A percentile compares a stretch with the other conserved stretches of the same genome.
Evolutionary conservation across 192 early-diverging fungal genomes (phyloP).

Genomic region (Coemansia sp.): DNA sequence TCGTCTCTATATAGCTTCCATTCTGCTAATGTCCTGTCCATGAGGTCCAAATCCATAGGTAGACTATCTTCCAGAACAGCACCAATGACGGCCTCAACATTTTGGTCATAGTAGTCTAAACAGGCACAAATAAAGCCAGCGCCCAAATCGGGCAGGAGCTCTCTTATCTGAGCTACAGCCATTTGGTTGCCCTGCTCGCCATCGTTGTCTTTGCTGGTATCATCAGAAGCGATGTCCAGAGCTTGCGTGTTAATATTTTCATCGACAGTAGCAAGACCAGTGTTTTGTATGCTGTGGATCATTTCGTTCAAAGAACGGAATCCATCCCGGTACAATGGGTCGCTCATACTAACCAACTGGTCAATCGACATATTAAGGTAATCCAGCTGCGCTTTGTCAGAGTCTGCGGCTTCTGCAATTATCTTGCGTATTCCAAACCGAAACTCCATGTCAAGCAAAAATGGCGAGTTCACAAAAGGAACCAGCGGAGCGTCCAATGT

Average conservation of each 20-base stretch:
- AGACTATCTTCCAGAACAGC: slow-evolving; percentile 77
- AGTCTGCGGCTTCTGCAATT: slow-evolving; percentile 34
- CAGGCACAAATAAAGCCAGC: slow-evolving; percentile 90
- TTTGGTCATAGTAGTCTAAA: slow-evolving; percentile 64
- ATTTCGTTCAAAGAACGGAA: slow-evolving; percentile 5
- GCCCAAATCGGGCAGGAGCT: slow-evolving; percentile 87
- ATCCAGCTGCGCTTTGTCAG: slow-evolving; percentile 62
- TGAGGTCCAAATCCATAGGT: slow-evolving; percentile 61
- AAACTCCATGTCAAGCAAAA: slow-evolving; percentile 83
- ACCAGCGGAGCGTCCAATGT: slow-evolving; percentile 57
- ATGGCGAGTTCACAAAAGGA: slow-evolving; percentile 72
- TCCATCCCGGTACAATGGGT: slow-evolving; percentile 43
- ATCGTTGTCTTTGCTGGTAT: no score
- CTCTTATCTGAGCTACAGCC: slow-evolving; percentile 78
- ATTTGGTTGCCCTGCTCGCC: slow-evolving; percentile 2
- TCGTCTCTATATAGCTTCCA: slow-evolving; percentile 12
- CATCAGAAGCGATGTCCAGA: slow-evolving; percentile 26
- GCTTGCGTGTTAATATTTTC: slow-evolving; percentile 4
- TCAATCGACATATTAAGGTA: slow-evolving; percentile 70
- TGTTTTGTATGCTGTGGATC: background rate
- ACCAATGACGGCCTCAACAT: slow-evolving; percentile 75
- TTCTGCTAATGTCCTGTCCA: slow-evolving; percentile 61
- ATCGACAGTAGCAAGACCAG: background rate
- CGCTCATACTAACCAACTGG: slow-evolving; percentile 62
- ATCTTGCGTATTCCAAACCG: slow-evolving; percentile 64